phyloP scores from a whole-genome alignment of 495 filamentous ascomycete genomes.

The Pseudevernia furfuracea region DNA sequence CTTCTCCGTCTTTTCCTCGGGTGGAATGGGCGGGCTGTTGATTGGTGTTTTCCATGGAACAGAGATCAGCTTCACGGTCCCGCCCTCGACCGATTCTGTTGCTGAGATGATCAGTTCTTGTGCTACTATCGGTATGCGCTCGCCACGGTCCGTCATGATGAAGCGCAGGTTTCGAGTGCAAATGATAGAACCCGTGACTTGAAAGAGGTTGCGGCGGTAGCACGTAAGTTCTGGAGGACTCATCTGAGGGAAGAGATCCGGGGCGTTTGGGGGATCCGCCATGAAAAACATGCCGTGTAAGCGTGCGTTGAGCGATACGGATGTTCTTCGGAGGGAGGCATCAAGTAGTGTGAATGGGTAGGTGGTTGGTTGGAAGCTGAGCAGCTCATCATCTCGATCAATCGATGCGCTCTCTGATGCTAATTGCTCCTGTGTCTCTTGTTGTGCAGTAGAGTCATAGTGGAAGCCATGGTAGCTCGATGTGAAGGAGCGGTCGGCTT shows the following conservation, averaged over 20 bases:
- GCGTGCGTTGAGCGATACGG: conserved; percentile 66
- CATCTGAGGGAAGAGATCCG: conserved; percentile 53
- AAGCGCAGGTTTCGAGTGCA: conserved; percentile 64
- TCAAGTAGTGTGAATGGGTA: conserved; percentile 64
- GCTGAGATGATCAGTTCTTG: conserved; percentile 76
- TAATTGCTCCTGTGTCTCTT: conserved; percentile 22
- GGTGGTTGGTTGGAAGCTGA: conserved; percentile 67
- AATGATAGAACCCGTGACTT: conserved; percentile 76
- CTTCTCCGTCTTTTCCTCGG: conserved; percentile 55
- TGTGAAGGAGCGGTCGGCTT: conserved; percentile 15
- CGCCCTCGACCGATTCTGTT: conserved; percentile 84
- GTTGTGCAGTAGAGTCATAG: conserved; percentile 19
- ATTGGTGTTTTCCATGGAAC: conserved; percentile 88
- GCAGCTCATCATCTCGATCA: conserved; percentile 69
- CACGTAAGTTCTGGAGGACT: conserved; percentile 80
- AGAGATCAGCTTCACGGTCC: conserved; percentile 80
- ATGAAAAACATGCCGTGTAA: conserved; percentile 95
- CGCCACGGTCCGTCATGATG: conserved; percentile 70
- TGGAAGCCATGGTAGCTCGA: conserved; percentile 18
- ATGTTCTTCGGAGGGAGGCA: conserved; percentile 51
- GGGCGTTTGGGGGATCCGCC: conserved; percentile 70
- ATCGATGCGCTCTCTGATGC: conserved; percentile 37
- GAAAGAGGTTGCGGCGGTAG: conserved; percentile 85
- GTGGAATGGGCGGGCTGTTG: conserved; percentile 48
- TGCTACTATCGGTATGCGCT: conserved; percentile 63